Base-by-base conservation (phyloP, 192 early-diverging fungal species). In the Coemansia umbellata region DNA sequence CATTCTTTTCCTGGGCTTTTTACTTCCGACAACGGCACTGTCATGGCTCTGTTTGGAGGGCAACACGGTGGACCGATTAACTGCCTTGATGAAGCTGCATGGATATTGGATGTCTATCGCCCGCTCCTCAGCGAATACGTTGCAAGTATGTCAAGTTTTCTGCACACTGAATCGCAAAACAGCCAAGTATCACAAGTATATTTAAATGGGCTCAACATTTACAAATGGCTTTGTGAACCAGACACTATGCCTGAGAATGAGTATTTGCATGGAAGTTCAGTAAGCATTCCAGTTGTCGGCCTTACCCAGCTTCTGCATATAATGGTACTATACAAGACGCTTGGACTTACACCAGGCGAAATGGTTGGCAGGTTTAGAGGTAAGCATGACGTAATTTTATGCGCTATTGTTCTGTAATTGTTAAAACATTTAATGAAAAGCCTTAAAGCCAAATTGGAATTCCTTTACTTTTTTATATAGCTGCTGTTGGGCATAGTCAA, bases 21-120 rank as follows among this genome's bases (percentile, higher is more conserved):
- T 33, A 50, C 60, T 3, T 42, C 80, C n/a, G 78, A 77, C 8
- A 67, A 70, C n/a, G 79, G 84, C 22, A 61, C 68, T 23, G 55
- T 86, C 14, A 81, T 91, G 55, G 91, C 91, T 30, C 76, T 95
- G 53, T 97, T 97, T 83, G 95, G 95, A 43, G 95, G 95, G 37
- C 93, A 97, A 58, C 91, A 88, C 36, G 93, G 87, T 49, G 82
- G 85, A 19, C 80, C 84, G 47, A 82, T 85, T 14, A 85, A 84
- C 30, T 90, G 87, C 67, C 82, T 97, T 69, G 82, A 86, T 48
- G 93, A 97, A 70, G 71, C 93, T 4, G 80, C 78, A 10, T 78
- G 79, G 52, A 79, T 91, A 30, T 82, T 85, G 52, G 75, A 78
- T 27, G 85, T 86, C 32, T 94, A 94, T 72, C 66, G 80, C 32